Evolutionary conservation across 2,329 filamentous ascomycete species (phyloP).

Genomic region (Phialophora expanda): DNA sequence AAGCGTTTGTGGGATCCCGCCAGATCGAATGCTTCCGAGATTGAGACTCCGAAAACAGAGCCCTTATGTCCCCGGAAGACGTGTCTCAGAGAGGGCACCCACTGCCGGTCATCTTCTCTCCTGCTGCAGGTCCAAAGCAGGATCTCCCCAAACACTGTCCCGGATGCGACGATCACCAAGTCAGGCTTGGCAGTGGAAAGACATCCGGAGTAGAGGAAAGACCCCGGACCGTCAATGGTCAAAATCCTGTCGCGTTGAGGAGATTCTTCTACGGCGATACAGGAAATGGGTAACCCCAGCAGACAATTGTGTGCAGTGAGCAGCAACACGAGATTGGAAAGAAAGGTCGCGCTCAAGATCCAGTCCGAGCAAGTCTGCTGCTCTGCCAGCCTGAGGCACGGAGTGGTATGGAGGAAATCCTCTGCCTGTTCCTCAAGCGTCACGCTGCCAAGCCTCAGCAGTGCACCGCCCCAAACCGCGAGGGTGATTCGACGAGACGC

Average conservation of each 20-base stretch:
- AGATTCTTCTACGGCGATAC: slow-evolving; percentile 31
- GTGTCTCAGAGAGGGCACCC: slow-evolving; percentile 55
- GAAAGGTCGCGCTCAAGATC: slow-evolving; percentile 69
- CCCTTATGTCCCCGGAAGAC: slow-evolving; percentile 78
- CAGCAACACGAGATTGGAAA: slow-evolving; percentile 58
- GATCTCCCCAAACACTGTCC: slow-evolving; percentile 94
- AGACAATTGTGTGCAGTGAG: slow-evolving; percentile 90
- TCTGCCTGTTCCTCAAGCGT: not conserved
- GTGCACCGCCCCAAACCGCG: slow-evolving; percentile 69
- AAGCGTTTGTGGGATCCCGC: slow-evolving; percentile 58
- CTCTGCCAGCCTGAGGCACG: slow-evolving; percentile 43
- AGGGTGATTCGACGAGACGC: not conserved
- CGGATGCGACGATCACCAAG: slow-evolving; percentile 76
- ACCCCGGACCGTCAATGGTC: slow-evolving; percentile 64
- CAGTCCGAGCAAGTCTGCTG: slow-evolving; percentile 69
- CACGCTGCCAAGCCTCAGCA: slow-evolving; percentile 44
- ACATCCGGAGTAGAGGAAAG: slow-evolving; percentile 85
- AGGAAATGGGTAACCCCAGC: slow-evolving; percentile 52
- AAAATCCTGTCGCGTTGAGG: slow-evolving; percentile 44
- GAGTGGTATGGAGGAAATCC: not conserved
- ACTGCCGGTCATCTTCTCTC: slow-evolving; percentile 31
- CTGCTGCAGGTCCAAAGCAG: slow-evolving; percentile 77
- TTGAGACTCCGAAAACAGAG: slow-evolving; percentile 86
- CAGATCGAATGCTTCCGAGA: slow-evolving; percentile 64
- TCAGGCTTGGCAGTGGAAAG: slow-evolving; percentile 65